phyloP scores from a whole-genome alignment of 371 early-diverging fungal genomes.

The Syncephalastrum monosporum region DNA sequence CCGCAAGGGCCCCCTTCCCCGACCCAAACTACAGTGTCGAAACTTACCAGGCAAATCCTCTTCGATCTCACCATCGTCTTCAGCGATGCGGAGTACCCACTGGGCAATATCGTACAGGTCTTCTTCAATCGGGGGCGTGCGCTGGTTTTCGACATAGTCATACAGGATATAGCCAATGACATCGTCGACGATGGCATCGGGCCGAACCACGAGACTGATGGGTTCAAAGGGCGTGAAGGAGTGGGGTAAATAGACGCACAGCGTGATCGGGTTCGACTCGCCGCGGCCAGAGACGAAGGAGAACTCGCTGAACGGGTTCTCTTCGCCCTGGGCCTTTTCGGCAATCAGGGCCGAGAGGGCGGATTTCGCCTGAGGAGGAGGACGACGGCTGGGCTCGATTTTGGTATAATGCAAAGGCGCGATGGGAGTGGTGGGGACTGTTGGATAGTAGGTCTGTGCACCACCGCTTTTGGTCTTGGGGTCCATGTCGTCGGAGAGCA shows the following conservation, averaged over 20 bases:
- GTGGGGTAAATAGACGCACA: slow-evolving; percentile 68
- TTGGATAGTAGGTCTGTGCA: no score
- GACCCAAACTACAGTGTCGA: no score
- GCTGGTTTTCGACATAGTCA: slow-evolving; percentile 33
- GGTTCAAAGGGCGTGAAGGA: slow-evolving; percentile 55
- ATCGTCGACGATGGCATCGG: slow-evolving; percentile 88
- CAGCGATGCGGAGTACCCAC: slow-evolving; percentile 92
- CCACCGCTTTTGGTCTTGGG: not conserved
- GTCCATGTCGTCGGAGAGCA: not conserved
- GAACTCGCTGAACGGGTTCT: slow-evolving; percentile 79
- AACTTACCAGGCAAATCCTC: slow-evolving; percentile 90
- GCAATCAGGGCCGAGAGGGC: slow-evolving; percentile 65
- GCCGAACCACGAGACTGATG: slow-evolving; percentile 70
- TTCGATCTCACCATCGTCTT: slow-evolving; percentile 94
- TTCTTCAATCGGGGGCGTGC: slow-evolving; percentile 63
- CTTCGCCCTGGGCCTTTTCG: slow-evolving; percentile 55
- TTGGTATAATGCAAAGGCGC: slow-evolving; percentile 12
- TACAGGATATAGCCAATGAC: slow-evolving; percentile 27
- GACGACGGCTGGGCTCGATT: slow-evolving; percentile 2
- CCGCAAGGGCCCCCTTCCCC: no score
- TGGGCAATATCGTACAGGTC: slow-evolving; percentile 63
- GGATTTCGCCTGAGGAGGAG: slow-evolving; percentile 28
- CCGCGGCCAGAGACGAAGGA: slow-evolving; percentile 62
- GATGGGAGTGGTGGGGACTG: not conserved
- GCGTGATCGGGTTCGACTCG: slow-evolving; percentile 55